phyloP scores from a whole-genome alignment of 306 rosid species.

The Begonia fuchsioides region DNA sequence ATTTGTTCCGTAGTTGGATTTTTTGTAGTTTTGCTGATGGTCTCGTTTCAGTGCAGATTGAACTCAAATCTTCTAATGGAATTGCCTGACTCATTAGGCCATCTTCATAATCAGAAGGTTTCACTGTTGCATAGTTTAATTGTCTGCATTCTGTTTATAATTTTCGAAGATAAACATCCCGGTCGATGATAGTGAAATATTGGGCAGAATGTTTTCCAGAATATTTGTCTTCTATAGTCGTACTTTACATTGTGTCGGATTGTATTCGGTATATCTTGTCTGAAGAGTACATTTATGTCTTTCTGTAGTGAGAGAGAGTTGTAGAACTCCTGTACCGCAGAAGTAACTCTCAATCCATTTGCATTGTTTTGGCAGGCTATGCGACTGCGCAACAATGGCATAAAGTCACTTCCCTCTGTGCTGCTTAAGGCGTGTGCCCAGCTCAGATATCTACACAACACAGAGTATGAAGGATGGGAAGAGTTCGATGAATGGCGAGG shows the following conservation, averaged over 20 bases:
- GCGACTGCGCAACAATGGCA: slow-evolving; percentile 55
- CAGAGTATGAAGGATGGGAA: slow-evolving; percentile 92
- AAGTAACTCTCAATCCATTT: too few species aligned
- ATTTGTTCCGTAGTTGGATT: too few species aligned
- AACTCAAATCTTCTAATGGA: slow-evolving; percentile 60
- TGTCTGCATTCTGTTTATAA: too few species aligned
- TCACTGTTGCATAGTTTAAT: neutral
- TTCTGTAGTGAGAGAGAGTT: too few species aligned
- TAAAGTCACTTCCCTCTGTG: slow-evolving; percentile 67
- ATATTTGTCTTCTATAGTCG: too few species aligned
- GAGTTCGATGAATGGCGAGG: slow-evolving; percentile 63
- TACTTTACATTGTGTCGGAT: too few species aligned
- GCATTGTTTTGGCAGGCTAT: slow-evolving; percentile 57
- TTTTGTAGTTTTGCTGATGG: neutral
- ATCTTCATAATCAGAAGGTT: slow-evolving; percentile 65
- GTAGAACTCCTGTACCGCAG: too few species aligned
- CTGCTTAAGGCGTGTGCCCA: slow-evolving; percentile 61
- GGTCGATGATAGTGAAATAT: too few species aligned
- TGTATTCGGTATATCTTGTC: too few species aligned
- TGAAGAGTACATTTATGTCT: too few species aligned
- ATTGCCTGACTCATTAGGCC: slow-evolving; percentile 63
- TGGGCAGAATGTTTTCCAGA: too few species aligned
- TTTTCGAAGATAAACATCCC: too few species aligned
- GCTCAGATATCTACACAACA: slow-evolving; percentile 76
- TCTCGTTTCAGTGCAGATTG: slow-evolving; percentile 36